Conservation (phyloP, 2,329 filamentous ascomycete genomes). For the Alternaria sp. region DNA sequence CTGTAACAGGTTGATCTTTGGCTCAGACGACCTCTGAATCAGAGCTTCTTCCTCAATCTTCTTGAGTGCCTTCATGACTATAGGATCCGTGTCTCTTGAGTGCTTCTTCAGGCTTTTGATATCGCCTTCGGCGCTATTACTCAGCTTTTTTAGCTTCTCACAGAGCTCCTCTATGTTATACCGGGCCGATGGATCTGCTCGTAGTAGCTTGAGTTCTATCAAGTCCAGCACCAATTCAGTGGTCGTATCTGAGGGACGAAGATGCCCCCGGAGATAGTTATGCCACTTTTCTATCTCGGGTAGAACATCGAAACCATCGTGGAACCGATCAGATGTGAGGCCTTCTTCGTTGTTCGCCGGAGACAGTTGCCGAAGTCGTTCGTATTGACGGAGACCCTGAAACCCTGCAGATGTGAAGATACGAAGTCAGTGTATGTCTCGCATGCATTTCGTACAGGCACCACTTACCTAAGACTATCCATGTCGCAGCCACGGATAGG, state of each 20-base stretch:
- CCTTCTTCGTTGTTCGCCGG: neutral
- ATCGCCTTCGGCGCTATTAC: no score
- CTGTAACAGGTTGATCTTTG: neutral
- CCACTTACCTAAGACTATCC: no score
- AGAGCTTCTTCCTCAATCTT: no score
- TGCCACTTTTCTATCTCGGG: neutral
- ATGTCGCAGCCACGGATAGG: constrained; percentile 50
- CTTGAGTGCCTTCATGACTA: neutral
- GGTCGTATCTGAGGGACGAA: neutral
- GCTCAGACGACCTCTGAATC: neutral
- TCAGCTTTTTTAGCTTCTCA: no score
- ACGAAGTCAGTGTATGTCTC: no score
- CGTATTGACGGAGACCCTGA: constrained; percentile 42
- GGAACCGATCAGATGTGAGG: fast-evolving
- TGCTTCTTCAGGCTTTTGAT: neutral
- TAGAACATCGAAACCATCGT: neutral
- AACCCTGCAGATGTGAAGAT: constrained; percentile 27
- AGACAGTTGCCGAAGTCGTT: constrained; percentile 15
- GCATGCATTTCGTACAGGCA: constrained; percentile 12
- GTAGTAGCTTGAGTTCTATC: neutral
- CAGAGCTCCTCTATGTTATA: no score
- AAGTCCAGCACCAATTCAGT: neutral
- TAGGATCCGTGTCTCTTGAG: constrained; percentile 3
- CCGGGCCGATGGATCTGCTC: no score
- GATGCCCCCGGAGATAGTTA: neutral